phyloP scores from a whole-genome alignment of 1,284 basidiomycete species.

The Pascua sp. region DNA sequence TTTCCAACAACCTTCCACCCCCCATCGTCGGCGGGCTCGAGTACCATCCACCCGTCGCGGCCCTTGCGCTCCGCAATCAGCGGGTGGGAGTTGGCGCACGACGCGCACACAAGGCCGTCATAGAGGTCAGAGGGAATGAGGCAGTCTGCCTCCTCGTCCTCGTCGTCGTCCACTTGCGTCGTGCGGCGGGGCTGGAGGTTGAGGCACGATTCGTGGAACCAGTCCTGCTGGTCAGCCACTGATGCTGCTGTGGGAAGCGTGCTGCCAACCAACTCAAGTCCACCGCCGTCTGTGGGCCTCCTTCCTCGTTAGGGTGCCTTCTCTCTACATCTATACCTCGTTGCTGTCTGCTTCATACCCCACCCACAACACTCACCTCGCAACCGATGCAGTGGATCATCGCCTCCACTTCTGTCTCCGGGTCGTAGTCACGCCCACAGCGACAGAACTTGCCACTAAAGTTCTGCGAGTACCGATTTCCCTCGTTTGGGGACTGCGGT shows the following conservation, averaged over 20 bases:
- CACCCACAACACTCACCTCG: conserved; percentile 31
- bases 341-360: neutral
- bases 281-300: neutral
- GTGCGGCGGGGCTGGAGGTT: conserved; percentile 28
- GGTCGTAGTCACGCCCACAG: conserved; percentile 46
- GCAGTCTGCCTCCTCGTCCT: conserved; percentile 38
- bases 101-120: conserved; percentile 43
- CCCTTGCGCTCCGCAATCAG: conserved; percentile 26
- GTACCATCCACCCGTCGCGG: conserved; percentile 41
- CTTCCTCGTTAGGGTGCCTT: neutral
- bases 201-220: conserved; percentile 47
- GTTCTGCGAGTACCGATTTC: conserved; percentile 41
- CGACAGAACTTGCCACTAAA: conserved; percentile 46
- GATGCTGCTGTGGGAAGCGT: no score
- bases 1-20: conserved; percentile 27
- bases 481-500: conserved; percentile 31
- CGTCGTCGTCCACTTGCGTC: conserved; percentile 21
- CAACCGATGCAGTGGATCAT: conserved; percentile 48
- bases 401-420: conserved; percentile 45
- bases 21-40: conserved; percentile 29
- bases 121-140: conserved; percentile 43
- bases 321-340: neutral
- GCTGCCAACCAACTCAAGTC: neutral
- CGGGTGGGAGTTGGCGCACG: conserved; percentile 23
- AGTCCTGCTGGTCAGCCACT: conserved; percentile 28